Evolutionary conservation across 108 stramenopile species (phyloP).

Genomic region (Nitzschia palea): DNA sequence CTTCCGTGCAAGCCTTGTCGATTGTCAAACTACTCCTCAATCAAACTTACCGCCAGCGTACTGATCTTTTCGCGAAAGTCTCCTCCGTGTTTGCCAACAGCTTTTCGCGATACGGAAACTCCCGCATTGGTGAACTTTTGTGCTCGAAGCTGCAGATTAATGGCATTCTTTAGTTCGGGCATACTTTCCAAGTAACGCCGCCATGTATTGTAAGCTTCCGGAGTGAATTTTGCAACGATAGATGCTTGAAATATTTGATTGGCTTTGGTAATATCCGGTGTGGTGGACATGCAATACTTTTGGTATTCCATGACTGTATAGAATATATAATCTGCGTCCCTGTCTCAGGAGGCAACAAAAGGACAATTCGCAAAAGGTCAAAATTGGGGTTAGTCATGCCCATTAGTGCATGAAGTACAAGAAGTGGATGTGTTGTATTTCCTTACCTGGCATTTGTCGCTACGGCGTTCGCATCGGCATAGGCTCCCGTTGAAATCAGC

Average conservation of each 20-base stretch:
- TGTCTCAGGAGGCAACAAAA: too few species aligned
- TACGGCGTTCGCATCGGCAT: slow-evolving; percentile 77
- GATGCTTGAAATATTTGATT: slow-evolving; percentile 47
- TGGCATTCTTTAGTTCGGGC: slow-evolving; percentile 51
- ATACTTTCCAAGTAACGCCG: slow-evolving; percentile 43
- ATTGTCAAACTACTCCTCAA: too few species aligned
- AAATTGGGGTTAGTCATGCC: too few species aligned
- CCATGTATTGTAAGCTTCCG: slow-evolving; percentile 72
- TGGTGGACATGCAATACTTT: slow-evolving; percentile 39
- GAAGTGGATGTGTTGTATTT: too few species aligned
- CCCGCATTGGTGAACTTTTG: slow-evolving; percentile 67
- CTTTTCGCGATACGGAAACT: slow-evolving; percentile 53
- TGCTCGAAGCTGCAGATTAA: slow-evolving; percentile 55
- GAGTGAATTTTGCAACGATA: slow-evolving; percentile 70
- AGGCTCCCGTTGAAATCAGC: slow-evolving; percentile 67
- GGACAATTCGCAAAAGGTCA: too few species aligned
- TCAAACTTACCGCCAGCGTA: slow-evolving; percentile 32
- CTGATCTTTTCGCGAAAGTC: slow-evolving; percentile 44
- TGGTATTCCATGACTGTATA: slow-evolving; percentile 61
- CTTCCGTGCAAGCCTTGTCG: too few species aligned
- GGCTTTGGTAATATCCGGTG: slow-evolving; percentile 33
- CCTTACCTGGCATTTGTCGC: slow-evolving; percentile 57
- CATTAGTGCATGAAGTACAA: background rate
- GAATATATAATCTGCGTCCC: slow-evolving; percentile 78
- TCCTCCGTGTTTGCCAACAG: slow-evolving; percentile 31